Percentiles rank a stretch among this genome's conserved stretches.
These are phyloP conservation scores for Cucurbita argyrosperma DNA, from an alignment of 306 rosid genomes.

Conservation along the genomic window DNA sequence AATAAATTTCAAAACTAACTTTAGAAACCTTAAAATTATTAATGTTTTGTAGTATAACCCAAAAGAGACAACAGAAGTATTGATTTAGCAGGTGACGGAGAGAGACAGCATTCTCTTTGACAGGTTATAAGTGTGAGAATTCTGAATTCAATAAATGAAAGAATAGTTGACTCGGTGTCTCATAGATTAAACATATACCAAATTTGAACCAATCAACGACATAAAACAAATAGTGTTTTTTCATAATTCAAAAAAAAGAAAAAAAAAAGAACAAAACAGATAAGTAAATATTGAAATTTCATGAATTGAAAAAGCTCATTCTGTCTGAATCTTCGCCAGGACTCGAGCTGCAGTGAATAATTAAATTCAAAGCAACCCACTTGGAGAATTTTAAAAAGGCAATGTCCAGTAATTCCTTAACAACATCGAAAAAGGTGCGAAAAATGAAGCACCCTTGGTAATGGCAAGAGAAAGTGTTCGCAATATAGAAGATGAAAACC, in stretches of 20 bases:
- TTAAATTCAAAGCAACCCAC: constrained; percentile 16
- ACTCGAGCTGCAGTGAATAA: constrained; percentile 15
- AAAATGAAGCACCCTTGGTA: neutral
- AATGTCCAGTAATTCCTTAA: constrained; percentile 1
- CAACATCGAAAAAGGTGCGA: neutral
- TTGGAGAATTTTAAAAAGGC: neutral
- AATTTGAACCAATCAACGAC: constrained; percentile 17
- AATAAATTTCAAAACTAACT: neutral
- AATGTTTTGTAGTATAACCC: neutral
- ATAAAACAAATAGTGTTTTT: constrained; percentile 17
- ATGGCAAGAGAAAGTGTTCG: neutral
- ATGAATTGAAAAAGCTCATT: constrained; percentile 14
- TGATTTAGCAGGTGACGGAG: constrained; percentile 17
- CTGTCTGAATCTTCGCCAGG: constrained; percentile 46
- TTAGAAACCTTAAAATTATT: neutral
- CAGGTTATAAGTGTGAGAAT: constrained; percentile 24
- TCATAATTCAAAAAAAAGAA: constrained; percentile 25
- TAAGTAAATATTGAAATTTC: constrained; percentile 15
- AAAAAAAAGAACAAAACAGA: constrained; percentile 22
- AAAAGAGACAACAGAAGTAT: neutral
- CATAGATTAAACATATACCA: constrained; percentile 6
- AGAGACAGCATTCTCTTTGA: constrained; percentile 17
- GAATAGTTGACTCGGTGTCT: constrained; percentile 21
- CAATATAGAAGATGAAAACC: neutral
- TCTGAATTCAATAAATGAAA: constrained; percentile 23